phyloP scores from a whole-genome alignment of 2,329 filamentous ascomycete genomes.

The Arthrobotrys conoides region DNA sequence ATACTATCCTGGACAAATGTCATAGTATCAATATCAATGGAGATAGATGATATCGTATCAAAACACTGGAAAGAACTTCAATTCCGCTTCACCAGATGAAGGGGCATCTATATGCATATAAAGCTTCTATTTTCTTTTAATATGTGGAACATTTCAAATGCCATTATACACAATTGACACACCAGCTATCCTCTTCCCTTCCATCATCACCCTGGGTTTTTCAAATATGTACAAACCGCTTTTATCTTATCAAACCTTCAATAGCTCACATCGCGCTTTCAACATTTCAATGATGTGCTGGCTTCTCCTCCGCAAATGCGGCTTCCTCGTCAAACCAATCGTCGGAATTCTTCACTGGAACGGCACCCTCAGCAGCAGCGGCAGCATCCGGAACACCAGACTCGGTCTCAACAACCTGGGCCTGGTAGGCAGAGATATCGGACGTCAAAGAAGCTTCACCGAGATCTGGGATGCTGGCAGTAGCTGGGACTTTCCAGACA shows the following conservation, averaged over 20 bases:
- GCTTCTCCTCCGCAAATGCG: slow-evolving; percentile 70
- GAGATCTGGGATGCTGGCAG: slow-evolving; percentile 85
- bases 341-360: slow-evolving; percentile 70
- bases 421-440: slow-evolving; percentile 94
- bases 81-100: not conserved
- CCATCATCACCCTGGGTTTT: not conserved
- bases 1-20: not conserved
- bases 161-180: slow-evolving; percentile 59
- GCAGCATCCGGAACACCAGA: slow-evolving; percentile 74
- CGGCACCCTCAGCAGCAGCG: slow-evolving; percentile 70
- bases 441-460: slow-evolving; percentile 87
- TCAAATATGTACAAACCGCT: slow-evolving; percentile 49
- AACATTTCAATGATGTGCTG: slow-evolving; percentile 64
- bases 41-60: not conserved
- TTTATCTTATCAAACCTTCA: slow-evolving; percentile 27
- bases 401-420: slow-evolving; percentile 93
- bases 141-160: slow-evolving; percentile 45
- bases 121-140: slow-evolving; percentile 35
- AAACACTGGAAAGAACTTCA: not conserved
- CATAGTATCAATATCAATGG: too few species aligned
- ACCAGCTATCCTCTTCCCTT: slow-evolving; percentile 5
- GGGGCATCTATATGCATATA: not conserved
- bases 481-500: slow-evolving; percentile 83
- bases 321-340: slow-evolving; percentile 88
- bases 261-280: not conserved